These are phyloP conservation scores for Colletotrichum simmondsii DNA, from an alignment of 2,329 filamentous ascomycete genomes.

Conservation along the genomic window DNA sequence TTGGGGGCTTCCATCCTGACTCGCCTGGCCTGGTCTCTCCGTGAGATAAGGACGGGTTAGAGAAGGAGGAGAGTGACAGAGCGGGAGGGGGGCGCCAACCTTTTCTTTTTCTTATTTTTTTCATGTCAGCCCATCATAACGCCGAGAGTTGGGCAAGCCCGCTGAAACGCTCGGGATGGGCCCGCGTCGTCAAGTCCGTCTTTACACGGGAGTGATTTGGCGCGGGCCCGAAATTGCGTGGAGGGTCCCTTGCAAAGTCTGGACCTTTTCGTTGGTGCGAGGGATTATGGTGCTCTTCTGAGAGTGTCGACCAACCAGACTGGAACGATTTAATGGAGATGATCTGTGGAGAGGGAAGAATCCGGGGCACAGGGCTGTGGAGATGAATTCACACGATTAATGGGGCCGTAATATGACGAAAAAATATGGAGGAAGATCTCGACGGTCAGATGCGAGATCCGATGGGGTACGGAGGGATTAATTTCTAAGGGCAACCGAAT, in stretches of 20 bases:
- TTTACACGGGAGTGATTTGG: background rate
- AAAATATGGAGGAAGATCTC: background rate
- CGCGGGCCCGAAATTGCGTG: slow-evolving; percentile 30
- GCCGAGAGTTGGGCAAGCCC: slow-evolving; percentile 47
- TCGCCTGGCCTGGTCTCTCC: slow-evolving; percentile 25
- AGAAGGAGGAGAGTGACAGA: slow-evolving; percentile 9
- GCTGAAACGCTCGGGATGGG: slow-evolving; percentile 38
- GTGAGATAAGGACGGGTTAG: slow-evolving; percentile 22
- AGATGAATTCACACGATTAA: background rate
- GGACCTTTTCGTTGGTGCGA: slow-evolving; percentile 36
- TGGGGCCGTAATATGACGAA: background rate
- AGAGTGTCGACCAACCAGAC: slow-evolving; percentile 38
- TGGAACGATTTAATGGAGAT: no score
- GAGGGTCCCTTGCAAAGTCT: slow-evolving; percentile 36
- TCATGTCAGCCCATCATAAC: slow-evolving; percentile 44
- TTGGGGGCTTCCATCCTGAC: background rate
- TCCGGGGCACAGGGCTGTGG: background rate
- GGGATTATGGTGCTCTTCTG: slow-evolving; percentile 26
- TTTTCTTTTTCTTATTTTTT: slow-evolving; percentile 21
- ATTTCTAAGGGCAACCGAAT: background rate
- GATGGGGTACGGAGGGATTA: background rate
- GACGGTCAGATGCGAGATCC: background rate
- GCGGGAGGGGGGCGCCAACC: slow-evolving; percentile 5
- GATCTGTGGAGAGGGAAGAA: background rate
- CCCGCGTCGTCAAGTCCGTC: background rate